Base-by-base conservation (phyloP, 2,329 filamentous ascomycete genomes). In the Paecilomyces formosus region DNA sequence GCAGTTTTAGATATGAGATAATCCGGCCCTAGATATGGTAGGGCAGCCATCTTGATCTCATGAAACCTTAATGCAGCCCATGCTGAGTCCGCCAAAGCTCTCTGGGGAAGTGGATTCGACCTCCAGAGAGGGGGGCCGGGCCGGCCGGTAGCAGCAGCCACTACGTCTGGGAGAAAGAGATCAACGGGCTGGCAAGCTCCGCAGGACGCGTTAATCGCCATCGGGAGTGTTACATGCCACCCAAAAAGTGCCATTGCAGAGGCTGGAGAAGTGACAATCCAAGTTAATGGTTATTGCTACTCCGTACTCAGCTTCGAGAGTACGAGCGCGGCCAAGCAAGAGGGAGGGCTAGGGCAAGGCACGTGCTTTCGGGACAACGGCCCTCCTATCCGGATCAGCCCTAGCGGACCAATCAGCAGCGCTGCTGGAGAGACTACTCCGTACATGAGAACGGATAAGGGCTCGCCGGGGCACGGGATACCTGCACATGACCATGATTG, bases 381-480 rank as follows among this genome's bases (percentile, higher is more conserved):
- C 51, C 56, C 53, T 50, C 26, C 33, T 18, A 30, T 18, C 33
- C 26, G 13, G 28, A 50, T 26, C 13, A 9, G 26, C 22, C 11
- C 22, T 13, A 22, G 3, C 26, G 63, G 67, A 69, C 71, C 73
- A 72, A 74, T 68, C 57, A 53, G 52, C 21, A 33, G 11, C 30
- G 56, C 39, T 56, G 39, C 21, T 24, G 22, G 28, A 15, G 54
- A 30, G 35, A 33, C 21, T 33, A 11, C 13, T 15, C 39, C n/a
- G 39, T 18, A 45, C n/a, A 45, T 45, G 39, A 45, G n/a, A 18
- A 45, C n/a, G n/a, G 33, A 39, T 30, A 39, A 33, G 54, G 55
- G 59, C 52, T 55, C 53, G 60, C 68, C 66, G 65, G 71, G 70
- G 67, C 72, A 74, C 71, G 72, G 72, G 73, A 72, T 67, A 60